A percentile compares a stretch with the other conserved stretches of the same genome.
Conservation (phyloP, 129 eudicot species). For the Pseudognaphalium luteoalbum region DNA sequence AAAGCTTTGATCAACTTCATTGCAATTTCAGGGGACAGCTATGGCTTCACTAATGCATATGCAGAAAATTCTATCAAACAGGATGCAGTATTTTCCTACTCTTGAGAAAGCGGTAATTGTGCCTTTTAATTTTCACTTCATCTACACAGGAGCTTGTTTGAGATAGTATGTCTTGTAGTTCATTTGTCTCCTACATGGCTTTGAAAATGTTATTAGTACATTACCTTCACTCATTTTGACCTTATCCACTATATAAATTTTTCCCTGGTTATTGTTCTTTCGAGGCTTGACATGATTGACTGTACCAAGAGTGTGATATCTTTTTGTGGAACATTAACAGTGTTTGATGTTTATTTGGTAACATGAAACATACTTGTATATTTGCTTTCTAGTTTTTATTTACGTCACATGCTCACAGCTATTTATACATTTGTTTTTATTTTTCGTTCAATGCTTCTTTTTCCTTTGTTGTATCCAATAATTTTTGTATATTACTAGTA, state of each 20-base stretch:
- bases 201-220: not conserved
- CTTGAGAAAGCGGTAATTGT: slow-evolving; percentile 83
- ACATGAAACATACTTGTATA: not conserved
- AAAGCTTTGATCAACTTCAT: slow-evolving; percentile 9
- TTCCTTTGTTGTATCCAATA: not conserved
- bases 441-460: not conserved
- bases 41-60: slow-evolving; percentile 94
- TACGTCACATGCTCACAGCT: not conserved
- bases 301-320: not conserved
- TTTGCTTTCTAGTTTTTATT: not conserved
- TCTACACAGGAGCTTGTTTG: slow-evolving; percentile 6
- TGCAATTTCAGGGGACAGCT: slow-evolving; percentile 86
- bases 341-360: not conserved
- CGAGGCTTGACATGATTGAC: not conserved
- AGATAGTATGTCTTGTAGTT: slow-evolving; percentile 19
- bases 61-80: slow-evolving; percentile 84
- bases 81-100: slow-evolving; percentile 73
- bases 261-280: not conserved
- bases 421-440: not conserved
- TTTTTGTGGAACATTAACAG: not conserved
- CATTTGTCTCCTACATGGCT: slow-evolving; percentile 8
- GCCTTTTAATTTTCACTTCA: slow-evolving; percentile 9
- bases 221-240: not conserved
- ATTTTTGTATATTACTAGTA: not conserved
- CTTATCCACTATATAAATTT: not conserved